A percentile compares a stretch with the other conserved stretches of the same genome.
These are phyloP conservation scores for Penicillium sp. DNA, from an alignment of 2,329 filamentous ascomycete genomes.

Conservation along the genomic window DNA sequence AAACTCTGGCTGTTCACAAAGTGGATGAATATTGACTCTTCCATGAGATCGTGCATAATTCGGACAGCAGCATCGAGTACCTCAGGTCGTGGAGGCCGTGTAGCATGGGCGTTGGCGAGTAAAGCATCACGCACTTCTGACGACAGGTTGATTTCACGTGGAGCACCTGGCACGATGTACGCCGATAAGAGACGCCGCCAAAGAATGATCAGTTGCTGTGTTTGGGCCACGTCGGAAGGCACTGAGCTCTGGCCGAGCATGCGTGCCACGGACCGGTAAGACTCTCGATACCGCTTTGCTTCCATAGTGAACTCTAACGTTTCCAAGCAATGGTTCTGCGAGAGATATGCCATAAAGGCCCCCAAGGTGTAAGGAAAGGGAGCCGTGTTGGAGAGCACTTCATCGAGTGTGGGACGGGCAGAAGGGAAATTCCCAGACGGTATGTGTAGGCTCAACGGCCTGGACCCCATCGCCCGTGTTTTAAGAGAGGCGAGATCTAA, in stretches of 20 bases:
- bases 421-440: conserved; percentile 36
- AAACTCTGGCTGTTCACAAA: conserved; percentile 70
- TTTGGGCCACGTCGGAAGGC: conserved; percentile 52
- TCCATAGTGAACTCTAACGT: conserved; percentile 96
- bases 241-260: conserved; percentile 44
- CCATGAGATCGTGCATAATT: conserved; percentile 95
- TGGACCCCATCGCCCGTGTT: conserved; percentile 39
- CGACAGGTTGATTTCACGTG: conserved; percentile 86
- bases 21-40: conserved; percentile 88
- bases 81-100: conserved; percentile 66
- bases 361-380: conserved; percentile 84
- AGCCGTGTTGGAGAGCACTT: conserved; percentile 83
- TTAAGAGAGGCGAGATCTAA: conserved; percentile 39
- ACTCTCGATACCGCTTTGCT: conserved; percentile 74
- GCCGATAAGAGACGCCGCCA: conserved; percentile 87
- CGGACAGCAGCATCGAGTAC: conserved; percentile 76
- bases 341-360: conserved; percentile 94
- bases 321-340: conserved; percentile 94
- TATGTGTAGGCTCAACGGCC: conserved; percentile 42
- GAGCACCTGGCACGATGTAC: conserved; percentile 81
- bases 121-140: conserved; percentile 79
- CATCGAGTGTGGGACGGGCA: conserved; percentile 69
- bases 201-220: conserved; percentile 68
- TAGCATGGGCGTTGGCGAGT: conserved; percentile 57
- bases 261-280: conserved; percentile 58